Base-by-base conservation (phyloP, 2,329 filamentous ascomycete genomes). In the Dothistroma pini region DNA sequence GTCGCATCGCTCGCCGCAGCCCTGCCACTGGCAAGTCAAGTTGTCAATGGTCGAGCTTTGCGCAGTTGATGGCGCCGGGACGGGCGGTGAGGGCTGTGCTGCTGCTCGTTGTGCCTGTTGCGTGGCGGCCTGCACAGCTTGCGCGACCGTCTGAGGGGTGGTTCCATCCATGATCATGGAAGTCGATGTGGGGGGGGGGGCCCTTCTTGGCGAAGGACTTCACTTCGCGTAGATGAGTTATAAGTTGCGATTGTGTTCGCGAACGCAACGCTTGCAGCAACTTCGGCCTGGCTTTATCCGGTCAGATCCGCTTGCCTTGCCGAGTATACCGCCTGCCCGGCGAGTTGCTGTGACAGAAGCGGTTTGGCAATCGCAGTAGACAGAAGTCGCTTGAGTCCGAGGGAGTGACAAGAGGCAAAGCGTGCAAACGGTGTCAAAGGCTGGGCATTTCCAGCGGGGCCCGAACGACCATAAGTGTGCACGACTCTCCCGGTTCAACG, bases 11-110 rank as follows among this genome's bases (percentile, higher is more conserved):
- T 88, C 85, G 67, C 82, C 81, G 70, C 85, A 88, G 65, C 80
- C 82, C 67, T 82, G 79, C 85, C 85, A 88, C 76, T 86, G 83
- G 67, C 85, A 88, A 38, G 77, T 77, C 25, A 82, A 73, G 67
- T 78, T 77, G 71, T 82, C 80, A 70, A 72, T 70, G 58, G 72
- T 70, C 56, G 70, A 73, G 58, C 64, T 69, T 29, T 71, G 70
- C 14, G 65, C 59, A 29, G 65, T 62, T 41, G 72, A 68, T n/a
- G 68, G 66, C 10, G 69, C 66, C 62, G 70, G 70, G 29, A 71
- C 68, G 1, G 70, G 66, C 25, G 70, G 69, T 56, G 69, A 71
- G 16, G 70, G 60, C 31, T 66, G 62, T 21, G 60, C 58, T 48
- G 66, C 66, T 11, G 65, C 65, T 57, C 70, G 69, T 49, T 69